These are phyloP conservation scores for Jacaranda mimosifolia DNA, from an alignment of 257 asterid species.

Conservation along the genomic window DNA sequence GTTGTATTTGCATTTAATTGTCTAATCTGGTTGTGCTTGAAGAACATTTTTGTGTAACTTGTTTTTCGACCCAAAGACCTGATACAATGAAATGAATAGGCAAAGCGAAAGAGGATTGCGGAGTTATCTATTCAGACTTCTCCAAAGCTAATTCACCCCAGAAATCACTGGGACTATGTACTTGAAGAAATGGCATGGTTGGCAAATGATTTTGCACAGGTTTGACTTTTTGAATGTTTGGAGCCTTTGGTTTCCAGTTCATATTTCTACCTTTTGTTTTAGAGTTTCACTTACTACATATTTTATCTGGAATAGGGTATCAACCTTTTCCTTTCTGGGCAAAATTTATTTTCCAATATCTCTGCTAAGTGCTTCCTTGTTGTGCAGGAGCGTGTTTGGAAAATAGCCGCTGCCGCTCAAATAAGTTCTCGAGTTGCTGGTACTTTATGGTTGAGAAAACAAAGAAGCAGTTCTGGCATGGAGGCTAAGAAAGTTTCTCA, in stretches of 20 bases:
- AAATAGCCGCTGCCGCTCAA: slow-evolving; percentile 76
- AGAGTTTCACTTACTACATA: slow-evolving; percentile 12
- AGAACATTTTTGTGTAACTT: slow-evolving; percentile 33
- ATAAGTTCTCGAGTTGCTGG: slow-evolving; percentile 64
- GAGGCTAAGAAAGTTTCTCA: slow-evolving; percentile 72
- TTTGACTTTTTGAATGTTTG: slow-evolving; percentile 39
- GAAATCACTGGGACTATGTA: slow-evolving; percentile 91
- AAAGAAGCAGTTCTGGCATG: slow-evolving; percentile 47
- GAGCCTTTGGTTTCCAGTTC: slow-evolving; percentile 27
- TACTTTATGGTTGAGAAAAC: slow-evolving; percentile 56
- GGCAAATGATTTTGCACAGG: slow-evolving; percentile 99
- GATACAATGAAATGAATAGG: slow-evolving; percentile 65
- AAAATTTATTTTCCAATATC: slow-evolving; percentile 15
- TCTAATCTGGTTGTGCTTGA: slow-evolving; percentile 31
- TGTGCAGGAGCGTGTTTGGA: slow-evolving; percentile 92
- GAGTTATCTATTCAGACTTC: slow-evolving; percentile 64
- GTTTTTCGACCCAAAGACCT: slow-evolving; percentile 48
- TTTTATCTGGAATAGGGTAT: slow-evolving; percentile 13
- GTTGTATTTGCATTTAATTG: slow-evolving; percentile 36
- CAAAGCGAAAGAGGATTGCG: slow-evolving; percentile 76
- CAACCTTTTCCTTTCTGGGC: slow-evolving; percentile 15
- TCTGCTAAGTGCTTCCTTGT: slow-evolving; percentile 30
- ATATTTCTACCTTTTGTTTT: slow-evolving; percentile 23
- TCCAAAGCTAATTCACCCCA: slow-evolving; percentile 49
- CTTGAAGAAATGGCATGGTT: slow-evolving; percentile 98